These are phyloP conservation scores for Tuber brumale DNA, from an alignment of 495 filamentous ascomycete genomes.

Conservation along the genomic window DNA sequence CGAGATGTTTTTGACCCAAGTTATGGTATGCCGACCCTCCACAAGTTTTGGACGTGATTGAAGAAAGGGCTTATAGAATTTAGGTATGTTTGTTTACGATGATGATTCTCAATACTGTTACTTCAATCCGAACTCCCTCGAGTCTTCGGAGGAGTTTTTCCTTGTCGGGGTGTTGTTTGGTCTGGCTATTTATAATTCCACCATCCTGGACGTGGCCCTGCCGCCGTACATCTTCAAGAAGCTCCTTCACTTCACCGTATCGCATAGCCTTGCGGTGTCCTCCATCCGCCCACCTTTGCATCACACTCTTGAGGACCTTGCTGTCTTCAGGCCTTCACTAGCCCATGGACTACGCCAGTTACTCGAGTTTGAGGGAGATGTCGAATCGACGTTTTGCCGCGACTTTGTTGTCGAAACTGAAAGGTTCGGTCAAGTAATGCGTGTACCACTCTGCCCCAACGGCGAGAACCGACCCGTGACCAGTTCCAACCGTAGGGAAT, in stretches of 20 bases:
- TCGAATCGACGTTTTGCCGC: constrained; percentile 72
- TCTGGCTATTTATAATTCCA: constrained; percentile 93
- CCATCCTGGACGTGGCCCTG: constrained; percentile 82
- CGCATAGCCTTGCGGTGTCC: constrained; percentile 47
- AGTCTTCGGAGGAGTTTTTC: constrained; percentile 90
- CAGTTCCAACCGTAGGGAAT: constrained; percentile 75
- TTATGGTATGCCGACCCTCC: constrained; percentile 59
- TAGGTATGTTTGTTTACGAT: constrained; percentile 86
- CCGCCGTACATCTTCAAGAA: constrained; percentile 93
- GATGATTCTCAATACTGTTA: constrained; percentile 93
- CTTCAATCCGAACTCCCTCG: constrained; percentile 87
- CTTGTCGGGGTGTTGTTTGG: constrained; percentile 83
- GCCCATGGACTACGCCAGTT: constrained; percentile 70
- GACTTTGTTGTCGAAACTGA: constrained; percentile 76
- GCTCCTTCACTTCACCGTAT: constrained; percentile 49
- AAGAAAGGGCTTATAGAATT: constrained; percentile 29
- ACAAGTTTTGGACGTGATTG: not conserved
- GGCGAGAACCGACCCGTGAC: constrained; percentile 75
- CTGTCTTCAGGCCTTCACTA: constrained; percentile 71
- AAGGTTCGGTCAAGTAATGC: constrained; percentile 62
- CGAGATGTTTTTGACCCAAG: constrained; percentile 88
- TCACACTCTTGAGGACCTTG: constrained; percentile 75
- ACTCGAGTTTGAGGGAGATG: constrained; percentile 78
- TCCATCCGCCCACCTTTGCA: constrained; percentile 58
- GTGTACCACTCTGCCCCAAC: constrained; percentile 64